Evolutionary conservation across 352 stramenopile species (phyloP).

Genomic region (Peronospora belbahrii): DNA sequence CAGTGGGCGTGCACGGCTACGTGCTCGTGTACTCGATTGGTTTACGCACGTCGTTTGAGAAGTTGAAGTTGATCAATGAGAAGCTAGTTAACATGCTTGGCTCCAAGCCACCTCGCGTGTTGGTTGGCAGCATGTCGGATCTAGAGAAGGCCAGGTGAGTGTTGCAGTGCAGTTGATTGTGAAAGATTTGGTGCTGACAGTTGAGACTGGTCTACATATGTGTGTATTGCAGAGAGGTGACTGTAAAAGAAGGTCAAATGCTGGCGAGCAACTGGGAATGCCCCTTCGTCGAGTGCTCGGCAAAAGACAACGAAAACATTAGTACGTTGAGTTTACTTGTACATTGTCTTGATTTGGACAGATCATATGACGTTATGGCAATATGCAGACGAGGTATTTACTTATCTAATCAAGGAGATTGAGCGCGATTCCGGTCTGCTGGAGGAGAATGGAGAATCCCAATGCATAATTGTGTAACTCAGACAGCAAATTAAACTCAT

Average conservation of each 20-base stretch:
- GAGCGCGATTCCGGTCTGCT: conserved; percentile 83
- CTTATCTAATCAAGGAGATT: conserved; percentile 87
- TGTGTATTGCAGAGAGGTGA: conserved; percentile 59
- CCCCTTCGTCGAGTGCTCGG: conserved; percentile 93
- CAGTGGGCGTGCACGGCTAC: conserved; percentile 93
- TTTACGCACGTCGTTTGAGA: conserved; percentile 90
- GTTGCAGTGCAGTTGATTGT: background rate
- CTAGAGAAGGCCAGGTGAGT: conserved; percentile 84
- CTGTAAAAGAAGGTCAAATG: conserved; percentile 75
- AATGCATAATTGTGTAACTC: conserved; percentile 74
- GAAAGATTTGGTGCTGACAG: conserved; percentile 1
- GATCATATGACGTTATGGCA: conserved; percentile 4
- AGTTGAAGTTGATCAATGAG: conserved; percentile 92
- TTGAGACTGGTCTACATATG: background rate
- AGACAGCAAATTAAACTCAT: conserved; percentile 7
- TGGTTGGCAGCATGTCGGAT: conserved; percentile 94
- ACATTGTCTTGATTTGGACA: background rate
- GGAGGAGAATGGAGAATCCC: conserved; percentile 65
- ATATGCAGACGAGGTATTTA: conserved; percentile 80
- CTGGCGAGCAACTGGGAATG: conserved; percentile 88
- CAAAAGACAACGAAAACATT: conserved; percentile 88
- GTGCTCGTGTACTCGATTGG: conserved; percentile 92
- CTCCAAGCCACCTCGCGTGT: conserved; percentile 88
- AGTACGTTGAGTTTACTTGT: conserved; percentile 38
- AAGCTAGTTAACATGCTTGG: conserved; percentile 91